phyloP scores from a whole-genome alignment of 768 basidiomycete species.

The Amylocystis lapponica region DNA sequence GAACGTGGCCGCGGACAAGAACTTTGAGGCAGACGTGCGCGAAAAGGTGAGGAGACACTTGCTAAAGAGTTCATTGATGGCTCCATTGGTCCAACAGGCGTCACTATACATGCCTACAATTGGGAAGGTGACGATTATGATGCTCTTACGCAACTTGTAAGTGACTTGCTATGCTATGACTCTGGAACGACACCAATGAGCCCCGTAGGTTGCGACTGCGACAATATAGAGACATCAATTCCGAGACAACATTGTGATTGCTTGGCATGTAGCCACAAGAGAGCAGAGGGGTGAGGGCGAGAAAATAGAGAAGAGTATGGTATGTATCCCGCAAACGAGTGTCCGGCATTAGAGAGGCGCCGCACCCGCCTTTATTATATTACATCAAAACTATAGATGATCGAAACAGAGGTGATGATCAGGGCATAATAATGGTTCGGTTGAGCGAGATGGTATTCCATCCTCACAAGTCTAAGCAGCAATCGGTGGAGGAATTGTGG shows the following conservation, averaged over 20 bases:
- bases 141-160: constrained; percentile 94
- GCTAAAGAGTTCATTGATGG: background rate
- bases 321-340: background rate
- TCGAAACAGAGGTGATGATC: background rate
- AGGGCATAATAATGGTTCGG: background rate
- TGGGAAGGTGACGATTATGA: constrained; percentile 96
- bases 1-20: constrained; percentile 93
- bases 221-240: constrained; percentile 44
- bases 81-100: constrained; percentile 45
- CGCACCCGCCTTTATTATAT: background rate
- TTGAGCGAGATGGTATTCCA: too few relatives aligned
- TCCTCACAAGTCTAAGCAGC: background rate
- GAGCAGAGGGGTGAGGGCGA: background rate
- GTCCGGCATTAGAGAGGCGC: background rate
- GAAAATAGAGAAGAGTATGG: background rate
- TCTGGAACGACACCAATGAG: background rate
- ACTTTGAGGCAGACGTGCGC: constrained; percentile 89
- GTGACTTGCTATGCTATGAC: constrained; percentile 20
- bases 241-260: background rate
- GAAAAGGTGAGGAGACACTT: constrained; percentile 62
- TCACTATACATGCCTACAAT: constrained; percentile 93
- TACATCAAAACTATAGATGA: background rate
- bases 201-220: constrained; percentile 46
- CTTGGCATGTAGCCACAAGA: background rate
- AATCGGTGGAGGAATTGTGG: background rate